These are phyloP conservation scores for Phaeosphaeria sp. DNA, from an alignment of 2,329 filamentous ascomycete genomes.

Conservation along the genomic window DNA sequence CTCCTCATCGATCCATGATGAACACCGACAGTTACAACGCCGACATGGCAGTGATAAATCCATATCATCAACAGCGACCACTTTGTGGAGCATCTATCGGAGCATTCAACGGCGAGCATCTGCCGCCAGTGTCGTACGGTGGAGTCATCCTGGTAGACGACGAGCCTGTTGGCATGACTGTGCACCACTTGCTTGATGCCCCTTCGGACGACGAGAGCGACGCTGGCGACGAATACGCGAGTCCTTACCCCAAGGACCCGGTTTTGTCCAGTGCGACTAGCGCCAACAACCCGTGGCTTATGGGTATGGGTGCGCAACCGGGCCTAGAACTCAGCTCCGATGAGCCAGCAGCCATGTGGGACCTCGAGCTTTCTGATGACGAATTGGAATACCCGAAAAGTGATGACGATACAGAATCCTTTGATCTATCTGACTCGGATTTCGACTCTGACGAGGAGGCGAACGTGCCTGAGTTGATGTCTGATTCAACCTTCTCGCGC, in stretches of 20 bases:
- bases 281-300: slow-evolving; percentile 41
- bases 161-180: slow-evolving; percentile 89
- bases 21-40: slow-evolving; percentile 43
- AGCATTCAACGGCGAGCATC: slow-evolving; percentile 83
- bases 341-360: slow-evolving; percentile 39
- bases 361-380: slow-evolving; percentile 62
- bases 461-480: slow-evolving; percentile 36
- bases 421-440: slow-evolving; percentile 67
- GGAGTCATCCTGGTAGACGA: slow-evolving; percentile 86
- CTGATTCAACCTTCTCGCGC: slow-evolving; percentile 36
- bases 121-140: slow-evolving; percentile 90
- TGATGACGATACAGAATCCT: slow-evolving; percentile 40
- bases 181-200: slow-evolving; percentile 90
- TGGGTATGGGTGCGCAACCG: slow-evolving; percentile 46
- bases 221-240: slow-evolving; percentile 42
- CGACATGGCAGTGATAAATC: slow-evolving; percentile 64
- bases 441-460: slow-evolving; percentile 42
- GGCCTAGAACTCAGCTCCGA: slow-evolving; percentile 38
- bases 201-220: slow-evolving; percentile 61
- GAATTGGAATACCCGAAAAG: slow-evolving; percentile 53
- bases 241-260: slow-evolving; percentile 29
- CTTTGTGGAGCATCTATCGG: slow-evolving; percentile 91
- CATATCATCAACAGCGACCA: slow-evolving; percentile 78
- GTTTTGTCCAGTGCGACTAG: slow-evolving; percentile 53
- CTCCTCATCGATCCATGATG: slow-evolving; percentile 50